Conservation (phyloP, 192 early-diverging fungal genomes). For the Radiomyces spectabilis region DNA sequence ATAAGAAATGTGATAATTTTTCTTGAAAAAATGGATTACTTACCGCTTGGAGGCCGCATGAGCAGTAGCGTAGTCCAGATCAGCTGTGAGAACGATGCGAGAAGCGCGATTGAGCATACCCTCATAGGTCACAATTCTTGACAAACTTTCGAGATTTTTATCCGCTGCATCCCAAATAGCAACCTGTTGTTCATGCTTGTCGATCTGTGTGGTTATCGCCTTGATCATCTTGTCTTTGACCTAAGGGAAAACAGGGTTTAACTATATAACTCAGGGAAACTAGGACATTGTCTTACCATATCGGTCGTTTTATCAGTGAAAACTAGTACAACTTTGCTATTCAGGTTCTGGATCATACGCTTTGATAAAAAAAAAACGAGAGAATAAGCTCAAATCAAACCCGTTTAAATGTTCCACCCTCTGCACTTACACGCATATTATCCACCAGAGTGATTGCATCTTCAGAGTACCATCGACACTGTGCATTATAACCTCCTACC, state of each 20-base stretch:
- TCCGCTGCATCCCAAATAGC: conserved; percentile 14
- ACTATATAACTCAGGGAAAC: not conserved
- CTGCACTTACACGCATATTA: conserved; percentile 10
- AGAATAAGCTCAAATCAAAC: not conserved
- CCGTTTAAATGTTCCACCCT: not conserved
- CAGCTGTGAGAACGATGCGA: conserved; percentile 15
- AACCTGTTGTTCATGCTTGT: not conserved
- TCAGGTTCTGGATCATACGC: conserved; percentile 14
- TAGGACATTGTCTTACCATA: not conserved
- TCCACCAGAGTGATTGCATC: conserved; percentile 18
- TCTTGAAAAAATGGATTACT: not conserved
- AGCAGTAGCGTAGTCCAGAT: conserved; percentile 19
- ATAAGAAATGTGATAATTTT: not conserved
- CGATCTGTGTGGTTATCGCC: not conserved
- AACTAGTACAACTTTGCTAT: conserved; percentile 12
- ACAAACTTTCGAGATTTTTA: not conserved
- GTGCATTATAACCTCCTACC: conserved; percentile 15
- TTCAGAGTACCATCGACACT: conserved; percentile 29
- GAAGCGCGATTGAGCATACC: conserved; percentile 2
- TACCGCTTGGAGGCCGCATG: conserved; percentile 18
- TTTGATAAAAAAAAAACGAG: conserved; percentile 1
- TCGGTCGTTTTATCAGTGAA: conserved; percentile 25
- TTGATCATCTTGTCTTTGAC: conserved; percentile 6
- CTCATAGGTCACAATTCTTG: conserved; percentile 14
- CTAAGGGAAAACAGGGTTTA: not conserved